A percentile compares a stretch with the other conserved stretches of the same genome.
Evolutionary conservation across 1,139 yeast species (phyloP).

Genomic region (Yarrowia galli): DNA sequence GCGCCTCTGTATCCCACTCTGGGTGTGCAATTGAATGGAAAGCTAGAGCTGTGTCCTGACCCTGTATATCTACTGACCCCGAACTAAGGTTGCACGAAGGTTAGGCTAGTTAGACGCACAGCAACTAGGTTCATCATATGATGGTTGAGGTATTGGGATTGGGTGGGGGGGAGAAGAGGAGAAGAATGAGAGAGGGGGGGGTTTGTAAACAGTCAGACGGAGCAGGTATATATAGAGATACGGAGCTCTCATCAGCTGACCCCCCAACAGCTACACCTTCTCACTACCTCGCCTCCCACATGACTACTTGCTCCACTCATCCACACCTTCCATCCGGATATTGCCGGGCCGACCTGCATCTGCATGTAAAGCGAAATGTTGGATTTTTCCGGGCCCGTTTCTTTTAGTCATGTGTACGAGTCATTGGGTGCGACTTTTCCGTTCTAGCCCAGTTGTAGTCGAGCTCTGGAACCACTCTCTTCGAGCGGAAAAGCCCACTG

Average conservation of each 20-base stretch:
- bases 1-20: neutral
- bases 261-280: too few species aligned
- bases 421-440: neutral
- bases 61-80: conserved; percentile 26
- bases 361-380: conserved; percentile 38
- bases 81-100: conserved; percentile 18
- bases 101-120: conserved; percentile 29
- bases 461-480: neutral
- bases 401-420: conserved; percentile 2
- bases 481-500: neutral
- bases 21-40: conserved; percentile 14
- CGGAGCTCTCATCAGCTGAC: too few species aligned
- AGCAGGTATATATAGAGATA: too few species aligned
- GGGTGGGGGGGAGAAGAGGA: neutral
- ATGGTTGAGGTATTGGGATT: neutral
- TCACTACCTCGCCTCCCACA: too few species aligned
- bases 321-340: conserved; percentile 8
- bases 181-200: neutral
- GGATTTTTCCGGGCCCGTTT: conserved; percentile 33
- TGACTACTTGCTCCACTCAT: neutral
- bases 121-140: conserved; percentile 30
- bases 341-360: conserved; percentile 36
- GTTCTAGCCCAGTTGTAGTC: too few species aligned
- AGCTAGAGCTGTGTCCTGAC: neutral
- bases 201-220: neutral